These are phyloP conservation scores for Blastobotrys americana DNA, from an alignment of 805 yeast genomes.

Conservation along the genomic window DNA sequence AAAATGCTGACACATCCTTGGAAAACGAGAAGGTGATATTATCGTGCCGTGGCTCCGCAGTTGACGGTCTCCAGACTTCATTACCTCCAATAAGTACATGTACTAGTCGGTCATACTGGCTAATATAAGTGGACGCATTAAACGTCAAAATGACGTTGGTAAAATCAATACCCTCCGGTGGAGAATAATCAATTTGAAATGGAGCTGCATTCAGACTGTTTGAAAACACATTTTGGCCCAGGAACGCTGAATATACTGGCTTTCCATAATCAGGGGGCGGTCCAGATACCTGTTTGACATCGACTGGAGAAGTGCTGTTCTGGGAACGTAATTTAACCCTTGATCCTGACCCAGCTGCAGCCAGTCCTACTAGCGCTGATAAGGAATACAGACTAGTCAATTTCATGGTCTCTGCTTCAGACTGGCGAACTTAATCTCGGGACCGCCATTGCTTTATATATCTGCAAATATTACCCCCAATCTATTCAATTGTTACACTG, in stretches of 20 bases:
- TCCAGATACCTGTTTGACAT: constrained; percentile 21
- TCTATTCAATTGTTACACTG: too few species aligned
- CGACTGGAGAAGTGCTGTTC: too few species aligned
- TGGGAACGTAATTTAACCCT: too few species aligned
- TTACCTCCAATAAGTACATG: constrained; percentile 38
- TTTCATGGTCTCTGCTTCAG: too few species aligned
- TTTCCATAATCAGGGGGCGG: constrained; percentile 29
- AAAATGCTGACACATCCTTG: constrained; percentile 60
- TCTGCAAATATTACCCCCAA: too few species aligned
- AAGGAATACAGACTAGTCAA: too few species aligned
- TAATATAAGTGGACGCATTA: constrained; percentile 27
- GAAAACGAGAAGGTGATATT: constrained; percentile 41
- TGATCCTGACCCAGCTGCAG: too few species aligned
- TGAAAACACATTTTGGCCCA: constrained; percentile 36
- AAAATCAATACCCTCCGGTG: constrained; percentile 33
- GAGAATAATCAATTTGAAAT: constrained; percentile 36
- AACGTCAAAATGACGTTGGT: constrained; percentile 32
- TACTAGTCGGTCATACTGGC: constrained; percentile 35
- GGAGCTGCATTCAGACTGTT: constrained; percentile 30
- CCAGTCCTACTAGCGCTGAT: too few species aligned
- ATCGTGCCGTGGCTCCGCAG: constrained; percentile 63
- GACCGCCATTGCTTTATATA: too few species aligned
- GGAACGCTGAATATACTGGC: constrained; percentile 34
- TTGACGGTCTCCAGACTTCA: constrained; percentile 78
- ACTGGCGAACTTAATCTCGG: too few species aligned